phyloP scores from a whole-genome alignment of 768 basidiomycete genomes.

The Termitomyces sp. region DNA sequence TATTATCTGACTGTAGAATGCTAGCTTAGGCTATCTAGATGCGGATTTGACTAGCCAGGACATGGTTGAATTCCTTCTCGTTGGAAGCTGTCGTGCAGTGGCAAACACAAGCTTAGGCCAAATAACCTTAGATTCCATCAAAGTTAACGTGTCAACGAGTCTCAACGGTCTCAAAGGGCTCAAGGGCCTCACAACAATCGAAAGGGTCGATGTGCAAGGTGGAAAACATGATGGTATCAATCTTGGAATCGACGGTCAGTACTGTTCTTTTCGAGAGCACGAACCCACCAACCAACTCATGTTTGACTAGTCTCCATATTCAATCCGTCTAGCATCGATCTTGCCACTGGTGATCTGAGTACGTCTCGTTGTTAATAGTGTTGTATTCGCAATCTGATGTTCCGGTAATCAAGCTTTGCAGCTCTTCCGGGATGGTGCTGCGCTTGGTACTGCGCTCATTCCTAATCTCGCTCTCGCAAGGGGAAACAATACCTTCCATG shows the following conservation, averaged over 20 bases:
- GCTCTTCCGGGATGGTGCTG: constrained; percentile 44
- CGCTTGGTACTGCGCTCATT: constrained; percentile 58
- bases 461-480: constrained; percentile 55
- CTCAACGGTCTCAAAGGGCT: constrained; percentile 61
- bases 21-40: constrained; percentile 31
- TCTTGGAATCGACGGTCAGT: constrained; percentile 54
- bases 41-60: constrained; percentile 49
- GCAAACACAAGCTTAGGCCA: constrained; percentile 60
- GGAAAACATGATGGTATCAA: constrained; percentile 56
- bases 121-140: constrained; percentile 68
- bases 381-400: neutral
- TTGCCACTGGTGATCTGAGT: constrained; percentile 63
- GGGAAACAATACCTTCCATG: constrained; percentile 55
- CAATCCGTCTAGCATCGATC: constrained; percentile 66
- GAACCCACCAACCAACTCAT: neutral
- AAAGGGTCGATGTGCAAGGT: constrained; percentile 60
- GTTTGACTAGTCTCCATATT: constrained; percentile 45
- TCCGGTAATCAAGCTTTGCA: constrained; percentile 41
- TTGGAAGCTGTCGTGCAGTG: constrained; percentile 56
- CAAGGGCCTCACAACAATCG: constrained; percentile 50
- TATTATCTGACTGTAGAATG: neutral
- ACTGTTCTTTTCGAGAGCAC: neutral
- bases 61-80: constrained; percentile 48
- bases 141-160: constrained; percentile 62
- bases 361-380: constrained; percentile 14